Percentiles rank a stretch among this genome's conserved stretches.
phyloP scores from a whole-genome alignment of 352 stramenopile genomes.

The Pythium insidiosum region DNA sequence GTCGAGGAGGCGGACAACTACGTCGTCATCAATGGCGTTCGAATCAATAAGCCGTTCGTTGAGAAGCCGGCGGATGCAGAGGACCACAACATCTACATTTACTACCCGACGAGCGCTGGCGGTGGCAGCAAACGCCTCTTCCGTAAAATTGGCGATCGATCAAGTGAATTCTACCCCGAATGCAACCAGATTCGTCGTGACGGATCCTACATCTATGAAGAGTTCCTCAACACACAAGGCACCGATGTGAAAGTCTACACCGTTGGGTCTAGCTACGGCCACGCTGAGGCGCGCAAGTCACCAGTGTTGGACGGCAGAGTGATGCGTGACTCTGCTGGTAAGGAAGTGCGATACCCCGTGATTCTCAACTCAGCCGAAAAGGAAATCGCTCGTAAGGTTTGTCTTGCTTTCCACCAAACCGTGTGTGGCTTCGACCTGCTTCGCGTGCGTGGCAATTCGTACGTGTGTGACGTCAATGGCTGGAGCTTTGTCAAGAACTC shows the following conservation, averaged over 20 bases:
- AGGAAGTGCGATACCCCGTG: conserved; percentile 98
- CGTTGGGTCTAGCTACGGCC: conserved; percentile 97
- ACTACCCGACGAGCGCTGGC: conserved; percentile 96
- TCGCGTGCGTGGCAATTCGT: conserved; percentile 87
- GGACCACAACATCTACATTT: conserved; percentile 99
- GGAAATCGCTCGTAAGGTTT: conserved; percentile 94
- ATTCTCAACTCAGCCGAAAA: conserved; percentile 98
- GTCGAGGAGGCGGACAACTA: conserved; percentile 80
- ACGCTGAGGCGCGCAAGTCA: conserved; percentile 98
- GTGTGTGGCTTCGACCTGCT: conserved; percentile 99
- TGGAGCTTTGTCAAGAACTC: conserved; percentile 99
- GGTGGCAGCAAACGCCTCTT: conserved; percentile 99
- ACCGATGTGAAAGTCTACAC: conserved; percentile 99
- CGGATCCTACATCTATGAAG: conserved; percentile 95
- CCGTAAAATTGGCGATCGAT: conserved; percentile 94
- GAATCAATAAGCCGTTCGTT: conserved; percentile 99
- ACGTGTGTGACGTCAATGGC: conserved; percentile 99
- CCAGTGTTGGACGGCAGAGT: conserved; percentile 95
- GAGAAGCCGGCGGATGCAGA: conserved; percentile 99
- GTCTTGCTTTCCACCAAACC: conserved; percentile 96
- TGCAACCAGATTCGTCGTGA: conserved; percentile 95
- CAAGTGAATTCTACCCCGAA: conserved; percentile 95
- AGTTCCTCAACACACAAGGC: conserved; percentile 99
- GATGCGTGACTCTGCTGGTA: conserved; percentile 93
- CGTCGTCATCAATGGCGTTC: conserved; percentile 90